Conservation (phyloP, 495 filamentous ascomycete genomes). For the Aspergillus nanangensis region DNA sequence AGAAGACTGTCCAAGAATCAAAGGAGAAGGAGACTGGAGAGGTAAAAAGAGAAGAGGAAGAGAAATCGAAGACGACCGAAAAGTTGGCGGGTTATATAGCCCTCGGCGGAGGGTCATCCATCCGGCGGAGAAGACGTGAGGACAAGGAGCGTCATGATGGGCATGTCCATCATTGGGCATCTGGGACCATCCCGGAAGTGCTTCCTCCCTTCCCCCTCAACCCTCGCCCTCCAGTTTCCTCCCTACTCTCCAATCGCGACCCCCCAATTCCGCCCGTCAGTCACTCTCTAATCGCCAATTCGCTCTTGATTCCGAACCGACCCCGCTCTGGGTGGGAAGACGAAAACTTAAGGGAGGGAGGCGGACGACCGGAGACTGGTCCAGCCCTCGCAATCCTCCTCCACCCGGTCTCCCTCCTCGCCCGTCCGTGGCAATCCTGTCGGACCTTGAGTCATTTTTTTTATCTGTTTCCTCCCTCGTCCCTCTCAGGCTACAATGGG, state of each 20-base stretch:
- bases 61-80: conserved; percentile 28
- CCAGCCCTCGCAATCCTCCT: conserved; percentile 27
- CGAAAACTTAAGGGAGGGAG: conserved; percentile 21
- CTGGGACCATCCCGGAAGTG: conserved; percentile 44
- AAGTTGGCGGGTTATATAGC: conserved; percentile 61
- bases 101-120: conserved; percentile 46
- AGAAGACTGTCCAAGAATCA: conserved; percentile 1
- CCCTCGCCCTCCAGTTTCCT: conserved; percentile 26
- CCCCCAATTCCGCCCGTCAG: conserved; percentile 30
- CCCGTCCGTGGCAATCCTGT: conserved; percentile 23
- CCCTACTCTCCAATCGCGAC: conserved; percentile 33
- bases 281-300: conserved; percentile 39
- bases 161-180: too few relatives aligned
- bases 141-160: conserved; percentile 22
- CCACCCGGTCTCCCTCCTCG: conserved; percentile 29
- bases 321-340: conserved; percentile 49
- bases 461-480: neutral
- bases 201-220: conserved; percentile 40
- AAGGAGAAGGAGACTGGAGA: conserved; percentile 31
- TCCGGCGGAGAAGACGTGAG: conserved; percentile 29
- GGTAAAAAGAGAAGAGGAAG: conserved; percentile 55
- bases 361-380: conserved; percentile 26
- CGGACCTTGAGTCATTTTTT: conserved; percentile 8
- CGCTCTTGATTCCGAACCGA: conserved; percentile 39
- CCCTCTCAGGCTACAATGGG: too few relatives aligned